Evolutionary conservation across 1,284 basidiomycete species (phyloP).

Genomic region (Hemileia vastatrix): DNA sequence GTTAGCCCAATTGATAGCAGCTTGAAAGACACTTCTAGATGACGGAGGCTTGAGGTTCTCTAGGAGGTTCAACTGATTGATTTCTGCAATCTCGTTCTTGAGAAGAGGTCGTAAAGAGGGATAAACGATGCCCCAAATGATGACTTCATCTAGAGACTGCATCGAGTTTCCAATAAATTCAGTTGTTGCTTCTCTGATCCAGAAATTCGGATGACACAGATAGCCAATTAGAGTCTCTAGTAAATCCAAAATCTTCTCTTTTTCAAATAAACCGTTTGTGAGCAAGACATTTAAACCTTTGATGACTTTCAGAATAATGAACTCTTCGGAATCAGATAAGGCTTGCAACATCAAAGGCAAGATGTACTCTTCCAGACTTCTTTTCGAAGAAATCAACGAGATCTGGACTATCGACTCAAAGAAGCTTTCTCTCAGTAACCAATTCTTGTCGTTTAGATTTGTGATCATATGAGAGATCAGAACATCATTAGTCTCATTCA

Average conservation of each 20-base stretch:
- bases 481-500: slow-evolving; percentile 81
- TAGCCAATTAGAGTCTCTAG: slow-evolving; percentile 78
- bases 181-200: slow-evolving; percentile 86
- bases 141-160: slow-evolving; percentile 61
- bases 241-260: slow-evolving; percentile 87
- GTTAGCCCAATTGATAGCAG: slow-evolving; percentile 76
- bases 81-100: slow-evolving; percentile 67
- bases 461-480: slow-evolving; percentile 96
- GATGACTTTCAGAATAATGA: slow-evolving; percentile 78
- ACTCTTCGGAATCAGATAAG: slow-evolving; percentile 90
- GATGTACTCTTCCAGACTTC: slow-evolving; percentile 56
- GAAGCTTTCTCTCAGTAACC: slow-evolving; percentile 80
- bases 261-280: slow-evolving; percentile 74
- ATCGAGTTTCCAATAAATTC: slow-evolving; percentile 75
- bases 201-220: slow-evolving; percentile 89
- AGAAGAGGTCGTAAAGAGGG: slow-evolving; percentile 77
- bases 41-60: slow-evolving; percentile 68
- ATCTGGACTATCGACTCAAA: slow-evolving; percentile 93
- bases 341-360: slow-evolving; percentile 90
- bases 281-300: slow-evolving; percentile 72
- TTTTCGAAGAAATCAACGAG: slow-evolving; percentile 39
- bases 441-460: slow-evolving; percentile 86
- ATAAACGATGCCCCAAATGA: slow-evolving; percentile 89
- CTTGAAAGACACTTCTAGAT: slow-evolving; percentile 45
- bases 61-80: slow-evolving; percentile 66